Conservation (phyloP, 495 filamentous ascomycete genomes). For the Hypoxylon fuscum region DNA sequence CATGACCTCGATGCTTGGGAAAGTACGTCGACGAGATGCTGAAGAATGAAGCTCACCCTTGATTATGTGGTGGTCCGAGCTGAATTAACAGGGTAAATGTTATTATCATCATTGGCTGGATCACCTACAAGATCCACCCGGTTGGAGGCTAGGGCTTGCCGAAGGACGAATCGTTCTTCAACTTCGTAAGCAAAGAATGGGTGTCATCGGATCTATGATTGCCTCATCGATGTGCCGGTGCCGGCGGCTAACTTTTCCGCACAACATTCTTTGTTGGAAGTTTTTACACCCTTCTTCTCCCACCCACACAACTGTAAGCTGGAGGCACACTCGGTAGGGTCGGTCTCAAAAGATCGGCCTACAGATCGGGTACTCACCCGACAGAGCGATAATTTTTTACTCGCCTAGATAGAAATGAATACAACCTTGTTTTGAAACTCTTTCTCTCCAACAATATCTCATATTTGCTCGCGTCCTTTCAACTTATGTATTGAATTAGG, state of each 20-base stretch:
- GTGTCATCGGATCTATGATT: conserved; percentile 10
- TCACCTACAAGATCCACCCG: conserved; percentile 8
- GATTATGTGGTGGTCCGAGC: no score
- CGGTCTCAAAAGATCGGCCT: conserved; percentile 34
- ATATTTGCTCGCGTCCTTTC: no score
- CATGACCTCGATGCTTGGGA: no score
- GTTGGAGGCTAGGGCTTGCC: neutral
- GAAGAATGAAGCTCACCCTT: no score
- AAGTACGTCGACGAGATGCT: no score
- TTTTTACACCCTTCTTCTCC: conserved; percentile 1
- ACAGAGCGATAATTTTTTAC: neutral
- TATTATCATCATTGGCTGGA: no score
- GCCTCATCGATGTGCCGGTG: conserved; percentile 22
- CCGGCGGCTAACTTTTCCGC: no score
- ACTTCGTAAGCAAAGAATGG: conserved; percentile 12
- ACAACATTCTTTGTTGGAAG: conserved; percentile 15
- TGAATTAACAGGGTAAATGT: neutral
- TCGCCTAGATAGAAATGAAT: no score
- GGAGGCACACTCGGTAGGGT: conserved; percentile 13
- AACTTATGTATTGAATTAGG: no score
- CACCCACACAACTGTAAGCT: conserved; percentile 2
- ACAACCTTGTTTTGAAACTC: no score
- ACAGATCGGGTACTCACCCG: neutral
- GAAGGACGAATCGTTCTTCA: conserved; percentile 13
- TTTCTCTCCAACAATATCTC: no score